A percentile compares a stretch with the other conserved stretches of the same genome.
Evolutionary conservation across 768 basidiomycete species (phyloP).

Genomic region (Clavaria fumosa): DNA sequence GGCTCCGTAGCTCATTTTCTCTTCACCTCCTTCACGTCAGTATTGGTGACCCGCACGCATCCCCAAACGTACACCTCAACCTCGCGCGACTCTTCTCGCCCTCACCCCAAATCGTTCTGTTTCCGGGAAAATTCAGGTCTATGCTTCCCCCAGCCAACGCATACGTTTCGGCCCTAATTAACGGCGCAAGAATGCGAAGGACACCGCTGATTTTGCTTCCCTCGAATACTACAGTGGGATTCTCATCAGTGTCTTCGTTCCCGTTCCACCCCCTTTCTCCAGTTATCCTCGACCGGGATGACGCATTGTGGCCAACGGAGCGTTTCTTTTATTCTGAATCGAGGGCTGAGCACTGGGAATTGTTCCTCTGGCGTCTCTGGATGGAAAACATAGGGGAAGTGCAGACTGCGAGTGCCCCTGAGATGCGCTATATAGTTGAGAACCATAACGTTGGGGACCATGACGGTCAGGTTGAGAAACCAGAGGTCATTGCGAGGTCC

Average conservation of each 20-base stretch:
- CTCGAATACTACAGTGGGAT: conserved; percentile 11
- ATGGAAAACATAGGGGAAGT: conserved; percentile 35
- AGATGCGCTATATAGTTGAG: too few species aligned
- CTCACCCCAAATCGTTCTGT: conserved; percentile 32
- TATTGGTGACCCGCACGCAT: conserved; percentile 20
- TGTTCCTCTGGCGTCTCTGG: conserved; percentile 53
- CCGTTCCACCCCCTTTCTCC: conserved; percentile 30
- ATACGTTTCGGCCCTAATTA: conserved; percentile 9
- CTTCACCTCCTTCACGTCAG: conserved; percentile 33
- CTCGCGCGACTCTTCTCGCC: conserved; percentile 44
- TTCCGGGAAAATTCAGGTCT: conserved; percentile 28
- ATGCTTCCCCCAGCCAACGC: conserved; percentile 12
- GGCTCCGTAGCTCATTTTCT: conserved; percentile 18
- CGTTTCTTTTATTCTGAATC: conserved; percentile 31
- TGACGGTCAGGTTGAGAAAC: too few species aligned
- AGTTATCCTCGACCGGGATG: conserved; percentile 26
- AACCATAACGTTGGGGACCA: too few species aligned
- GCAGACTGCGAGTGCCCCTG: conserved; percentile 13
- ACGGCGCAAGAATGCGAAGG: too few species aligned
- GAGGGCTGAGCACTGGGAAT: conserved; percentile 40
- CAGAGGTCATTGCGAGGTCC: not conserved
- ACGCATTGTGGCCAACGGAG: conserved; percentile 48
- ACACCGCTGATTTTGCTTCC: too few species aligned
- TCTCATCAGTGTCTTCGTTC: conserved; percentile 18
- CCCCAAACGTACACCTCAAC: conserved; percentile 42